Conservation (phyloP, 768 basidiomycete species). For the Boletus eberwhitei region DNA sequence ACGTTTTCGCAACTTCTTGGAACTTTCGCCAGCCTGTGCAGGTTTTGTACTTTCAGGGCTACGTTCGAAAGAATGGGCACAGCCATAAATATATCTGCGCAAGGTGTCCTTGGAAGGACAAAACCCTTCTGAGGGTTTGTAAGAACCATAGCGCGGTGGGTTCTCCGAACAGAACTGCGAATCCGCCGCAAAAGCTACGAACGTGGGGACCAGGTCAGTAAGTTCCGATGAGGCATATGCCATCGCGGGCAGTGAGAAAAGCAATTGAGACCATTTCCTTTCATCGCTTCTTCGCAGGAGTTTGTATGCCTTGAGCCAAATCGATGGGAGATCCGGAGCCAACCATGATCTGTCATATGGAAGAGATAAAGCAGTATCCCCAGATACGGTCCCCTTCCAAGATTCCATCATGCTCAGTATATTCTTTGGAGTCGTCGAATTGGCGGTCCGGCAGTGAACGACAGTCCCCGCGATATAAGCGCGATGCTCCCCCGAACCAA, state of each 20-base stretch:
- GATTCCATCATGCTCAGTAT: constrained; percentile 10
- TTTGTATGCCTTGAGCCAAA: constrained; percentile 32
- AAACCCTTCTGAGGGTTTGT: constrained; percentile 10
- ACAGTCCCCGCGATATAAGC: constrained; percentile 15
- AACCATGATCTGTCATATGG: constrained; percentile 33
- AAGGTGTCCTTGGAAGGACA: constrained; percentile 5
- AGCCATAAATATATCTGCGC: not conserved
- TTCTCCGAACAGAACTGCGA: constrained; percentile 2
- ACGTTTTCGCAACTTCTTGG: not conserved
- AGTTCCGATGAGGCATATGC: constrained; percentile 21
- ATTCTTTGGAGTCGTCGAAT: not conserved
- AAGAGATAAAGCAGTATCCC: constrained; percentile 3
- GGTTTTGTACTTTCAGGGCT: constrained; percentile 13
- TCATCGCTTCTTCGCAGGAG: constrained; percentile 15
- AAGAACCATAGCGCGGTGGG: constrained; percentile 18
- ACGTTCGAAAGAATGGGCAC: not conserved
- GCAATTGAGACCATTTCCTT: constrained; percentile 17
- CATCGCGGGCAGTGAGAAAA: constrained; percentile 34
- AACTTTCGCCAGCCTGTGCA: not conserved
- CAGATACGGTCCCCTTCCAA: not conserved
- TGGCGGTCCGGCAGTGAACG: not conserved
- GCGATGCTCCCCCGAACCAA: constrained; percentile 8
- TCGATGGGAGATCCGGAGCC: constrained; percentile 7
- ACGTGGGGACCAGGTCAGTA: constrained; percentile 20
- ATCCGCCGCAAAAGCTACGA: constrained; percentile 32